Evolutionary conservation across 257 asterid species (phyloP).

Genomic region (Nyctanthes arbortristis): DNA sequence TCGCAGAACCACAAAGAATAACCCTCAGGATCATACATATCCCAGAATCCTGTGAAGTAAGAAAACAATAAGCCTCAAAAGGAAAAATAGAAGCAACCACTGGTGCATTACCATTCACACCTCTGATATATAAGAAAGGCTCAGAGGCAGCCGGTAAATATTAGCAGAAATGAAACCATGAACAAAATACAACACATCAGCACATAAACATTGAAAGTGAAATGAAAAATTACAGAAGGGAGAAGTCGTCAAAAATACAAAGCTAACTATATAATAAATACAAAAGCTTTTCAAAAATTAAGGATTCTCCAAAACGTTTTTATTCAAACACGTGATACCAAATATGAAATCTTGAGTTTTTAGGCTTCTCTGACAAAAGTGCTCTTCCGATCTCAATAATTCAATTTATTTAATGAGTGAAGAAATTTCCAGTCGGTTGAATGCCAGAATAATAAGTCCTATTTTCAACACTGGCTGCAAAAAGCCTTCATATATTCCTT

Average conservation of each 20-base stretch:
- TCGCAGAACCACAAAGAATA: constrained; percentile 97
- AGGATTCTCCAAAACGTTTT: neutral
- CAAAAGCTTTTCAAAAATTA: neutral
- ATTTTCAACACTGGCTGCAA: no score
- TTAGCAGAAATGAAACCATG: neutral
- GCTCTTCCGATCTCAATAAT: no score
- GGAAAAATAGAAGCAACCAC: neutral
- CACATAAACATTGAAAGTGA: neutral
- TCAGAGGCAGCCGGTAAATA: neutral
- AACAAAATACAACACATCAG: neutral
- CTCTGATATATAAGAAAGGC: neutral
- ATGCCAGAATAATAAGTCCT: no score
- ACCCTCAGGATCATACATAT: constrained; percentile 96
- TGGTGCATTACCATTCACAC: neutral
- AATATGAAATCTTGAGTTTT: no score
- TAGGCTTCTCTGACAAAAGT: no score
- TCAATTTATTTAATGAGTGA: no score
- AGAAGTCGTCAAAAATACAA: neutral
- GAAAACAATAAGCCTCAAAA: neutral
- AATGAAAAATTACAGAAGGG: no score
- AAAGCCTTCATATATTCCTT: no score
- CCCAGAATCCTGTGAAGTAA: constrained; percentile 81
- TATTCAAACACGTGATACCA: neutral
- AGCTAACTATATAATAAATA: neutral
- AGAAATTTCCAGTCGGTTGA: no score